Percentiles rank a stretch among this genome's conserved stretches.
Evolutionary conservation across 805 yeast genomes (phyloP).

Genomic region (Ogataea trehalophila): DNA sequence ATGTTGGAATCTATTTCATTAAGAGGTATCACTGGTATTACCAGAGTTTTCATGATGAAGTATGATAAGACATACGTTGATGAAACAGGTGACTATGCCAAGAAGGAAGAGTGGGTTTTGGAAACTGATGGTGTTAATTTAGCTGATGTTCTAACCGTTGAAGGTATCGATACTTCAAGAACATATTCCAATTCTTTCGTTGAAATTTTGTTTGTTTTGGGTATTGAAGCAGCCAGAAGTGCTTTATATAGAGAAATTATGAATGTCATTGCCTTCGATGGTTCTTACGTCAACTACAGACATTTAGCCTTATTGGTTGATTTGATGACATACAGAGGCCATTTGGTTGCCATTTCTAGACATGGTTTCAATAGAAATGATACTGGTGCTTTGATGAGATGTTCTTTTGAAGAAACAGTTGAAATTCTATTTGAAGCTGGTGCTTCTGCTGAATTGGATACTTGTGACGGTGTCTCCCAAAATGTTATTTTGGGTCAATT

Average conservation of each 20-base stretch:
- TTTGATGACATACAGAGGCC: conserved; percentile 98
- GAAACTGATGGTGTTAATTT: conserved; percentile 98
- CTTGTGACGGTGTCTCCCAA: conserved; percentile 97
- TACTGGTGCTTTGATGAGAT: conserved; percentile 98
- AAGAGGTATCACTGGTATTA: conserved; percentile 93
- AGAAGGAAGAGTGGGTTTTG: conserved; percentile 94
- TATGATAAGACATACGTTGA: conserved; percentile 70
- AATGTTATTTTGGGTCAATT: conserved; percentile 96
- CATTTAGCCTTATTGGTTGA: conserved; percentile 97
- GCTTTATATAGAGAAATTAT: conserved; percentile 91
- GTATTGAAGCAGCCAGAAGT: conserved; percentile 97
- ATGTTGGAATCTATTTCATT: conserved; percentile 93
- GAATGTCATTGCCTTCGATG: conserved; percentile 98
- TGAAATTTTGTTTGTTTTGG: conserved; percentile 89
- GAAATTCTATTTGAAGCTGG: conserved; percentile 97
- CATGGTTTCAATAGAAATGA: conserved; percentile 99
- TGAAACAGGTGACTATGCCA: conserved; percentile 78
- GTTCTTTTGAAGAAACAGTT: conserved; percentile 98
- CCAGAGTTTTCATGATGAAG: conserved; percentile 87
- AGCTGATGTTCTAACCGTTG: conserved; percentile 90
- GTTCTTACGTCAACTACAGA: conserved; percentile 98
- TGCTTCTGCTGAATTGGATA: conserved; percentile 95
- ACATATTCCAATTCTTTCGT: conserved; percentile 96
- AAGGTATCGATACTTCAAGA: conserved; percentile 88
- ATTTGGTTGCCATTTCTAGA: conserved; percentile 97